Conservation (phyloP, 2,329 filamentous ascomycete genomes). For the Tolypocladium album region DNA sequence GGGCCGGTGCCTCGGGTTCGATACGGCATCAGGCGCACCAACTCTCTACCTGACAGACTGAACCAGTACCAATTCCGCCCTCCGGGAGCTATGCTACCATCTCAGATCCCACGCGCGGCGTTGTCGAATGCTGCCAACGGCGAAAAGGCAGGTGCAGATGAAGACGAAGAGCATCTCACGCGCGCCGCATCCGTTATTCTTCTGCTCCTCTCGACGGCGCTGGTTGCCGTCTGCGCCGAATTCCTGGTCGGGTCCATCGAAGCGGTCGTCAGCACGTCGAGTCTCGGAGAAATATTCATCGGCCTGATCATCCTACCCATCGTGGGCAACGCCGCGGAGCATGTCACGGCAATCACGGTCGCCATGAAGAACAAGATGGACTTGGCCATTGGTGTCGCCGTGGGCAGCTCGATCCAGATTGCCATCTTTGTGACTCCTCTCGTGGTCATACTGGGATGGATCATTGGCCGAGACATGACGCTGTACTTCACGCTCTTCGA, state of each 20-base stretch:
- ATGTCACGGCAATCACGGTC: constrained; percentile 60
- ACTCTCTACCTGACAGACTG: constrained; percentile 61
- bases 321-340: constrained; percentile 63
- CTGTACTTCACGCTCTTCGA: constrained; percentile 84
- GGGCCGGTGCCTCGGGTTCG: constrained; percentile 46
- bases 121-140: constrained; percentile 18
- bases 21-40: constrained; percentile 61
- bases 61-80: constrained; percentile 32
- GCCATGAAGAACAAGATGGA: constrained; percentile 71
- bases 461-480: constrained; percentile 56
- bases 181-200: constrained; percentile 48
- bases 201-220: constrained; percentile 50
- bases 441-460: constrained; percentile 63
- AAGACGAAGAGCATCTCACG: constrained; percentile 38
- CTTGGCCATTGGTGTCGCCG: constrained; percentile 59
- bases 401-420: constrained; percentile 64
- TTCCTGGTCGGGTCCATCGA: constrained; percentile 60
- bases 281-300: constrained; percentile 56
- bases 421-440: constrained; percentile 60
- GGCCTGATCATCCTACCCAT: constrained; percentile 64
- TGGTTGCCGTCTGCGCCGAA: constrained; percentile 60
- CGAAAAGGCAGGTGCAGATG: constrained; percentile 18
- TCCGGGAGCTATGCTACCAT: constrained; percentile 38
- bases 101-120: constrained; percentile 29
- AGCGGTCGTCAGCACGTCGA: constrained; percentile 44